phyloP scores from a whole-genome alignment of 257 asterid species.

The Solanum pimpinellifolium region DNA sequence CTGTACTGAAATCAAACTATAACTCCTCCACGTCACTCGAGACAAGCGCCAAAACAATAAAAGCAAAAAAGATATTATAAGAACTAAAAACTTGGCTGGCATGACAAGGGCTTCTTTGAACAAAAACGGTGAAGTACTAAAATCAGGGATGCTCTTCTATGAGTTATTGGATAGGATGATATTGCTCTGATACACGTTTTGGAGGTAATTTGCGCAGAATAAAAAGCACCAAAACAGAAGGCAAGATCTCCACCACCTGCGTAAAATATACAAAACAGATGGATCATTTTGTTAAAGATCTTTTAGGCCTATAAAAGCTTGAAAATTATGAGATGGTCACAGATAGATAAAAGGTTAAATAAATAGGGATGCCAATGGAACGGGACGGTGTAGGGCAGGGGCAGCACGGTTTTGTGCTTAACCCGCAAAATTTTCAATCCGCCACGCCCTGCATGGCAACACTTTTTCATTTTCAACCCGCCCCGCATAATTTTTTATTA shows the following conservation, averaged over 20 bases:
- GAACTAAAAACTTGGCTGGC: not conserved
- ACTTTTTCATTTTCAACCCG: too few species aligned
- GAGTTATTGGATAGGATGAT: constrained; percentile 40
- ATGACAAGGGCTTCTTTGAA: not conserved
- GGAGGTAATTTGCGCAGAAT: constrained; percentile 72
- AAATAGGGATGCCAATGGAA: too few species aligned
- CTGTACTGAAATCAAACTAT: not conserved
- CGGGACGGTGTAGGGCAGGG: too few species aligned
- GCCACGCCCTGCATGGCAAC: too few species aligned
- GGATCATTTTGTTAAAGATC: not conserved
- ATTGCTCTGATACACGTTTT: constrained; percentile 46
- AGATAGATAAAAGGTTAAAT: not conserved
- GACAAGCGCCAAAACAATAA: not conserved
- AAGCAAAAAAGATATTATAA: not conserved
- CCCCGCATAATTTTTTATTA: too few species aligned
- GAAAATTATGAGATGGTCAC: not conserved
- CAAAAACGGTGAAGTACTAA: not conserved
- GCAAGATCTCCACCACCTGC: constrained; percentile 78
- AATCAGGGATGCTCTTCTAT: not conserved
- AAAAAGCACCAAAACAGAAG: constrained; percentile 57
- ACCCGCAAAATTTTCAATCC: too few species aligned
- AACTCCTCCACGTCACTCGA: not conserved
- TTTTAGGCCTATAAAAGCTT: not conserved
- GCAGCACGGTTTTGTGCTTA: too few species aligned
- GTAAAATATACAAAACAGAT: not conserved